Base-by-base conservation (phyloP, 345 rosid species). In the Microcos paniculata region DNA sequence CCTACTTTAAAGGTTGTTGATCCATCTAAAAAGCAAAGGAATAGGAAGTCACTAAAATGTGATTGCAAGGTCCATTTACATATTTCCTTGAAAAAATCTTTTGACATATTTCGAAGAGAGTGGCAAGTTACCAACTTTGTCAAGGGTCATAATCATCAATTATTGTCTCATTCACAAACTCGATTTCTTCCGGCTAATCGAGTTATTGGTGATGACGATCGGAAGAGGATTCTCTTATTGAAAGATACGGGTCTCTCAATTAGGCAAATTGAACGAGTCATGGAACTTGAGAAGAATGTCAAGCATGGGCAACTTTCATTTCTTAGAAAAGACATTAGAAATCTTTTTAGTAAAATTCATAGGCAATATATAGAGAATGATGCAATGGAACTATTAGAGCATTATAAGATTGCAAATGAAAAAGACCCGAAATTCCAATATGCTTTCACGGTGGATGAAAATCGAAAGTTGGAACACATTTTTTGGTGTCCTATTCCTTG, bases 231-330 rank as follows among this genome's bases (percentile, higher is more conserved):
- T 21, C 11, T 71, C 4, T 35, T 71, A 16, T 51, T 71, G 19
- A 71, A n/a, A n/a, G n/a, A n/a, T n/a, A n/a, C n/a, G n/a, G n/a
- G n/a, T n/a, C n/a, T 70, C 15, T 14, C 57, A 10, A 48, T 24
- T 45, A 45, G 23, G 0, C 72, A n/a, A 68, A 68, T 45, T 68
- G 4, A 68, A 24, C 74, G 62, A 4, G 61, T 70, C 12, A 52
- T 70, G 48, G 74, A 42, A 23, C 51, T 65, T 65, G 14, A 42
- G 6, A 65, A 38, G 42, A 38, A 65, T 65, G 70, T 65, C 12
- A 38, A n/a, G 0, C 70, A 40, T 66, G 46, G 21, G 5, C 3
- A 28, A 2, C 61, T 28, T 53, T 24, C 61, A 6, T 71, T 71
- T 53, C 46, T 70, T 3, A 28, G 1, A 8, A 51, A 31, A 28